phyloP scores from a whole-genome alignment of 2,329 filamentous ascomycete species.

The Geosmithia flava region DNA sequence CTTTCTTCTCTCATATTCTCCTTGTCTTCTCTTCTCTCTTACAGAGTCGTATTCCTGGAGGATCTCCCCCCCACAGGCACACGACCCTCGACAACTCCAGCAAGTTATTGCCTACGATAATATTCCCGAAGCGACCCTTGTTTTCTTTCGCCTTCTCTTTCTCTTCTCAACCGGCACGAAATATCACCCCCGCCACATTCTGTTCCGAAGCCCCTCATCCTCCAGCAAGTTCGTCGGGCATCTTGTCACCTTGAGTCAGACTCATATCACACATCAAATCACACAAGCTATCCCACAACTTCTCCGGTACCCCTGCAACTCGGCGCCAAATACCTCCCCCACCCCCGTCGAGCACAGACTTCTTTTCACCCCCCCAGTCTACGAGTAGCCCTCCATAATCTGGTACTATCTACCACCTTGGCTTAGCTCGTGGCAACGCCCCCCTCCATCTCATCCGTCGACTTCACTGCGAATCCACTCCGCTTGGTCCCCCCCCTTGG shows the following conservation, averaged over 20 bases:
- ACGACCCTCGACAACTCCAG: too few species aligned
- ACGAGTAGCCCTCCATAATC: slow-evolving; percentile 3
- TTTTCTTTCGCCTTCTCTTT: background rate
- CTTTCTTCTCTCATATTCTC: background rate
- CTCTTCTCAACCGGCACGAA: background rate
- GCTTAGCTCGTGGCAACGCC: background rate
- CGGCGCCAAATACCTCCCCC: slow-evolving; percentile 2
- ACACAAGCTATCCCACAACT: slow-evolving; percentile 1
- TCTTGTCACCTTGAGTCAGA: slow-evolving; percentile 1
- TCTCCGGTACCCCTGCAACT: background rate
- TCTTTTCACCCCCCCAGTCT: background rate
- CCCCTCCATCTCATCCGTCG: too few species aligned
- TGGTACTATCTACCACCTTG: slow-evolving; percentile 1
- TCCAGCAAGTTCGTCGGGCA: background rate
- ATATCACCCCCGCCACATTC: background rate
- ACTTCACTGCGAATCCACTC: too few species aligned
- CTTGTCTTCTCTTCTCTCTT: background rate
- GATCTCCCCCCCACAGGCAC: background rate
- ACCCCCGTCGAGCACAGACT: background rate
- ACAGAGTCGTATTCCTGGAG: background rate
- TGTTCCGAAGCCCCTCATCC: background rate
- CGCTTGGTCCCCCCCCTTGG: background rate
- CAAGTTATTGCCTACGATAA: background rate
- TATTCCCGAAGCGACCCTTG: background rate
- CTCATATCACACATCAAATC: background rate